Percentiles rank a stretch among this genome's conserved stretches.
Evolutionary conservation across 148 eudicot species (phyloP).

Genomic region (Tetragonia tetragonoides): DNA sequence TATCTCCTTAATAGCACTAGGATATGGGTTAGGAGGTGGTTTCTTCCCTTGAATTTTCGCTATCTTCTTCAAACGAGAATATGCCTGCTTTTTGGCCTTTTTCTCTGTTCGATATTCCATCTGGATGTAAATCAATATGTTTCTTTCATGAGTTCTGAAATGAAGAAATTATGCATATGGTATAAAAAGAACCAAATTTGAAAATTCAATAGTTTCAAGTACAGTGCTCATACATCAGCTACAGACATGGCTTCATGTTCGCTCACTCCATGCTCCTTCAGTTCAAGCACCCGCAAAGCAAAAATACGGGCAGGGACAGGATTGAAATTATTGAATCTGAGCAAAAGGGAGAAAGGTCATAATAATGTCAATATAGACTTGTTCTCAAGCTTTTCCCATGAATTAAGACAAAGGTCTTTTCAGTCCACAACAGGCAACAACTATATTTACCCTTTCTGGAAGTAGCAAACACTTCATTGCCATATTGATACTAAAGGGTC

Average conservation of each 20-base stretch:
- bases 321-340: conserved; percentile 57
- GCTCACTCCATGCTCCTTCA: conserved; percentile 69
- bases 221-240: conserved; percentile 64
- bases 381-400: too few relatives aligned
- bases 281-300: conserved; percentile 75
- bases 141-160: background rate
- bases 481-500: background rate
- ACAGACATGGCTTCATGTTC: conserved; percentile 75
- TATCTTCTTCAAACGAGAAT: conserved; percentile 60
- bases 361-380: too few relatives aligned
- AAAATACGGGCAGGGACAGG: conserved; percentile 72
- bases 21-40: conserved; percentile 81
- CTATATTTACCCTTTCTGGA: background rate
- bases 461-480: background rate
- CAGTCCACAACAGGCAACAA: conserved; percentile 1
- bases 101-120: conserved; percentile 76
- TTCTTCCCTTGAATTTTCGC: conserved; percentile 63
- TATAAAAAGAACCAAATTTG: background rate
- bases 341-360: conserved; percentile 11
- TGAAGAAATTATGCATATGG: background rate
- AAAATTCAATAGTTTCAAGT: background rate
- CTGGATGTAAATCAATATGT: conserved; percentile 28
- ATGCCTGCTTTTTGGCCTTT: conserved; percentile 67
- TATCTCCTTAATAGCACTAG: conserved; percentile 82
- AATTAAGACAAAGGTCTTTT: background rate